Evolutionary conservation across 1,284 basidiomycete genomes (phyloP).

Genomic region (Cutaneotrichosporon mucoides): DNA sequence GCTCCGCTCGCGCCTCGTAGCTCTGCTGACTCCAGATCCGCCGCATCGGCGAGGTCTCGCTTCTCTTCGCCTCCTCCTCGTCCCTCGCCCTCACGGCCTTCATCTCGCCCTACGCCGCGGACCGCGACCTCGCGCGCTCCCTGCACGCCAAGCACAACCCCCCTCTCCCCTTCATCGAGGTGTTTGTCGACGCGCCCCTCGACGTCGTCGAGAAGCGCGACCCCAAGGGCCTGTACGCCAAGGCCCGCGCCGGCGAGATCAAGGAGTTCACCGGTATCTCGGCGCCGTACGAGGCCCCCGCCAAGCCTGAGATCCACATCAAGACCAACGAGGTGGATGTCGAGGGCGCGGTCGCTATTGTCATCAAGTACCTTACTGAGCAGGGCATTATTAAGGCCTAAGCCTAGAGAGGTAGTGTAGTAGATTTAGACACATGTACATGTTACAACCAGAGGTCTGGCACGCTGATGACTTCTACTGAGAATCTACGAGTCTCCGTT

Average conservation of each 20-base stretch:
- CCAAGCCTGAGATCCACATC: constrained; percentile 85
- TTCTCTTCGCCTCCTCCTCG: constrained; percentile 84
- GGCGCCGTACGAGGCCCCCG: constrained; percentile 91
- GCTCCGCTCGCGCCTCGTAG: neutral
- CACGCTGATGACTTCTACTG: neutral
- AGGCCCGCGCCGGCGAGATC: constrained; percentile 91
- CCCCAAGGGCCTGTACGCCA: constrained; percentile 97
- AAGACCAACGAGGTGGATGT: constrained; percentile 79
- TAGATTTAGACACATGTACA: constrained; percentile 8
- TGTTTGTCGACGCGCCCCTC: constrained; percentile 91
- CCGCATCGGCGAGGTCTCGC: constrained; percentile 94
- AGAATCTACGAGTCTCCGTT: too few species aligned
- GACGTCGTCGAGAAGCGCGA: constrained; percentile 84
- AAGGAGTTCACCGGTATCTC: constrained; percentile 85
- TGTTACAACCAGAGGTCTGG: neutral
- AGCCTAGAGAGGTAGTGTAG: neutral
- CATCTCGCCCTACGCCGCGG: constrained; percentile 93
- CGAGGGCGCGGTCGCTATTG: constrained; percentile 70
- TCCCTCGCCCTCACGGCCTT: constrained; percentile 90
- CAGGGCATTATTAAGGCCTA: constrained; percentile 49
- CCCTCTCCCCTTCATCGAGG: constrained; percentile 79
- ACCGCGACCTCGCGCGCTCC: constrained; percentile 77
- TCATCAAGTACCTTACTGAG: constrained; percentile 73
- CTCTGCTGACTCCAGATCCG: constrained; percentile 58
- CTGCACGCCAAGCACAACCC: constrained; percentile 65